These are phyloP conservation scores for Boletus sp. DNA, from an alignment of 768 basidiomycete genomes.

Conservation along the genomic window DNA sequence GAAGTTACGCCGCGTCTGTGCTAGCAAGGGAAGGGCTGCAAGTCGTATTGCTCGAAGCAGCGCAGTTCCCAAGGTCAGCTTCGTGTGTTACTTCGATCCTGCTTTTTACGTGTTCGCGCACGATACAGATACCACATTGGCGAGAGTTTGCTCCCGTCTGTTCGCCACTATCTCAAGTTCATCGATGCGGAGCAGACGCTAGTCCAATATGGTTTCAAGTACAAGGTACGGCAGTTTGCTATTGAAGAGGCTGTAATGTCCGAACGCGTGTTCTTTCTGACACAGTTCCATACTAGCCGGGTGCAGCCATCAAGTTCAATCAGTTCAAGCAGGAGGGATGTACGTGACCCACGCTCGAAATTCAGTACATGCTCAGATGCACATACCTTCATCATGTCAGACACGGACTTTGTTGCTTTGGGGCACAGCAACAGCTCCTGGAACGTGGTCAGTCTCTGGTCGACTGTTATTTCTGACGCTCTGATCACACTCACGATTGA, in stretches of 20 bases:
- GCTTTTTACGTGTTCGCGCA: background rate
- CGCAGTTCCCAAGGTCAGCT: slow-evolving; percentile 52
- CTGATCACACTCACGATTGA: background rate
- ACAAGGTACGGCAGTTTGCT: slow-evolving; percentile 38
- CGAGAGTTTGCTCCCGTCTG: slow-evolving; percentile 49
- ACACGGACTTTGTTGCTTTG: slow-evolving; percentile 56
- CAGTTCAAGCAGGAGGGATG: slow-evolving; percentile 56
- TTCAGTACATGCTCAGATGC: background rate
- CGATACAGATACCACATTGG: slow-evolving; percentile 44
- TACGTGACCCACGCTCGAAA: slow-evolving; percentile 28
- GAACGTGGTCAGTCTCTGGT: slow-evolving; percentile 52
- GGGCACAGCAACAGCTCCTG: slow-evolving; percentile 50
- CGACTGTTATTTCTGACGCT: background rate
- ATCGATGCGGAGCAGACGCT: slow-evolving; percentile 49
- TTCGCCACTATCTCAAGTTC: slow-evolving; percentile 50
- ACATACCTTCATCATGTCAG: slow-evolving; percentile 26
- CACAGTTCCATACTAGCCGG: slow-evolving; percentile 46
- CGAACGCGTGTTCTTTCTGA: background rate
- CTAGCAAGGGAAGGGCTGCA: slow-evolving; percentile 58
- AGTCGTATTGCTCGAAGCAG: slow-evolving; percentile 55
- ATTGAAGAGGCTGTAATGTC: background rate
- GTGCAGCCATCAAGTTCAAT: slow-evolving; percentile 59
- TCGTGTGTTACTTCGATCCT: too few species aligned
- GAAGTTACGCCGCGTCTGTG: slow-evolving; percentile 53
- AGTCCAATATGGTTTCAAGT: slow-evolving; percentile 41